Evolutionary conservation across 2,329 filamentous ascomycete genomes (phyloP).

Genomic region (Ceratocystis ficicola): DNA sequence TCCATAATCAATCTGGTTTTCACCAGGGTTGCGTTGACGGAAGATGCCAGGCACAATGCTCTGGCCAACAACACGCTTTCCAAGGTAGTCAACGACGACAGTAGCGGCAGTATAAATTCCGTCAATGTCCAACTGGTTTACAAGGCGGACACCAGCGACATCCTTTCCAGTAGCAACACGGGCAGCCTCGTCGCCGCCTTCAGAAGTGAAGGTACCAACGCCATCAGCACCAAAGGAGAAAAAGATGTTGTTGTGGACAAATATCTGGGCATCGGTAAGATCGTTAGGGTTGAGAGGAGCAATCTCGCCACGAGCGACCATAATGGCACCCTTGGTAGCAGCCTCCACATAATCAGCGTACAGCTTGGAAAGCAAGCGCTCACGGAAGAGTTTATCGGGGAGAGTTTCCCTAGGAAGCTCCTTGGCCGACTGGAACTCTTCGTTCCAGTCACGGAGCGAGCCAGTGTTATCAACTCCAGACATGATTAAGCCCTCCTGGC

Average conservation of each 20-base stretch:
- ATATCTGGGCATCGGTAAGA: slow-evolving; percentile 85
- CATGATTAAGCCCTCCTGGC: slow-evolving; percentile 85
- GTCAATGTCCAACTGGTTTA: slow-evolving; percentile 93
- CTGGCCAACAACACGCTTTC: slow-evolving; percentile 92
- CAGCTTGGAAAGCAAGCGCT: slow-evolving; percentile 85
- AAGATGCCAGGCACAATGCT: slow-evolving; percentile 98
- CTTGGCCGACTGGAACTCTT: slow-evolving; percentile 93
- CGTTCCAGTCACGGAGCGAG: slow-evolving; percentile 94
- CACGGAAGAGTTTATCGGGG: slow-evolving; percentile 90
- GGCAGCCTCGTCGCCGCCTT: slow-evolving; percentile 92
- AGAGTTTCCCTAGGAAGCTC: slow-evolving; percentile 89
- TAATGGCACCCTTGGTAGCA: slow-evolving; percentile 76
- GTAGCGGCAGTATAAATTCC: slow-evolving; percentile 92
- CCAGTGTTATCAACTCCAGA: slow-evolving; percentile 87
- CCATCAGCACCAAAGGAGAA: slow-evolving; percentile 97
- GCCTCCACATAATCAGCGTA: slow-evolving; percentile 98
- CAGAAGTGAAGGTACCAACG: slow-evolving; percentile 89
- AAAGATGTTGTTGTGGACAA: slow-evolving; percentile 99
- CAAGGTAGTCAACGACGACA: slow-evolving; percentile 90
- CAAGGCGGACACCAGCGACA: slow-evolving; percentile 80
- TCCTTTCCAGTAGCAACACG: slow-evolving; percentile 95
- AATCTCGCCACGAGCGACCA: slow-evolving; percentile 87
- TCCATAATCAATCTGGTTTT: slow-evolving; percentile 98
- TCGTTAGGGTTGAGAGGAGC: slow-evolving; percentile 92
- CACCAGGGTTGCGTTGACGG: slow-evolving; percentile 91